Percentiles rank a stretch among this genome's conserved stretches.
Conservation (phyloP, 768 basidiomycete species). For the Serendipita indica region DNA sequence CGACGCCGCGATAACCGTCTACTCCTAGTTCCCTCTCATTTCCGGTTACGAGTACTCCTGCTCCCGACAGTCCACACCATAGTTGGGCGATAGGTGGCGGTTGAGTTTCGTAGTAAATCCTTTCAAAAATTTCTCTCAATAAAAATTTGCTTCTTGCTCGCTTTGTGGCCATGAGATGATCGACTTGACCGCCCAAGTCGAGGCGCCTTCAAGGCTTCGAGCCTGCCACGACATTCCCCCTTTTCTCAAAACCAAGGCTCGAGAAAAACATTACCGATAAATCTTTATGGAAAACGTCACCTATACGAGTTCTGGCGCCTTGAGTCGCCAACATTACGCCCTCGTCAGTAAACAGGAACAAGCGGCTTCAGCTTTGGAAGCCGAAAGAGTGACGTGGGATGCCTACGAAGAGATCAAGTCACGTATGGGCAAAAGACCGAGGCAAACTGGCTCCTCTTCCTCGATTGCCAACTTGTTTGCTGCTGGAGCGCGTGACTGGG, state of each 20-base stretch:
- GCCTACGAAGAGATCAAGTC: neutral
- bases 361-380: constrained; percentile 38
- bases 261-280: too few species aligned
- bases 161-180: too few species aligned
- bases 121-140: too few species aligned
- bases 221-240: too few species aligned
- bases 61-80: too few species aligned
- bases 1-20: neutral
- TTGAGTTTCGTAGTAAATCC: too few species aligned
- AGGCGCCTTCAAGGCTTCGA: too few species aligned
- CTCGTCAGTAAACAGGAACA: constrained; percentile 61
- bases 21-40: neutral
- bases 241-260: too few species aligned
- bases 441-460: neutral
- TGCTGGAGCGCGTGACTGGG: neutral
- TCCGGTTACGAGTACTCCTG: too few species aligned
- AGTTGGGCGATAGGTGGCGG: too few species aligned
- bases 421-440: neutral
- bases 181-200: too few species aligned
- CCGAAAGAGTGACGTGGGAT: constrained; percentile 31
- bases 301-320: constrained; percentile 52
- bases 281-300: constrained; percentile 5
- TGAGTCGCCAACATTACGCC: constrained; percentile 58
- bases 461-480: neutral
- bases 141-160: too few species aligned